phyloP scores from a whole-genome alignment of 441 rosid species.

The Croton setiger region DNA sequence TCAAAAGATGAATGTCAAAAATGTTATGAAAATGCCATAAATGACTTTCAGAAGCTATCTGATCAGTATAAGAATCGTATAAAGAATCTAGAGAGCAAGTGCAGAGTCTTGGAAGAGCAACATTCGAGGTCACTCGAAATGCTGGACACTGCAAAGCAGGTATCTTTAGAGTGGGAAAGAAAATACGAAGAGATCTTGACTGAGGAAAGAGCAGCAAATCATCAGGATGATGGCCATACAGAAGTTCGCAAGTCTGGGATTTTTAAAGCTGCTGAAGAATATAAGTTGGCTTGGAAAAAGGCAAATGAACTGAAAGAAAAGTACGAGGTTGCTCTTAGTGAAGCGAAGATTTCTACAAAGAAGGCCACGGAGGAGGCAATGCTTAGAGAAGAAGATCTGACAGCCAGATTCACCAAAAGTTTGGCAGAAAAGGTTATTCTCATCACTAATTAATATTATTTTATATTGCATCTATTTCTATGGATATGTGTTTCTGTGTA shows the following conservation, averaged over 20 bases:
- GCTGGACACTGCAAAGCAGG: constrained; percentile 23
- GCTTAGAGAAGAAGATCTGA: constrained; percentile 16
- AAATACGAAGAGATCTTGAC: constrained; percentile 20
- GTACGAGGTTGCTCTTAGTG: constrained; percentile 16
- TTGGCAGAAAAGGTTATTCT: constrained; percentile 16
- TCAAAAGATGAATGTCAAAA: constrained; percentile 20
- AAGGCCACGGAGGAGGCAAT: constrained; percentile 17
- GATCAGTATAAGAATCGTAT: constrained; percentile 21
- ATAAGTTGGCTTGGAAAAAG: constrained; percentile 10
- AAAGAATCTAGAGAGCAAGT: constrained; percentile 11
- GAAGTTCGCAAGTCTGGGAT: neutral
- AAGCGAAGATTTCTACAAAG: constrained; percentile 11
- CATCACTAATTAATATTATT: too few relatives aligned
- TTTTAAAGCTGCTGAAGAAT: constrained; percentile 10
- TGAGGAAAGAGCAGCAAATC: neutral
- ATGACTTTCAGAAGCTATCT: constrained; percentile 22
- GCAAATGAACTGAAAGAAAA: constrained; percentile 18
- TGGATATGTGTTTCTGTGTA: neutral
- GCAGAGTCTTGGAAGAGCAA: constrained; percentile 16
- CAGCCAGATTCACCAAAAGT: constrained; percentile 10
- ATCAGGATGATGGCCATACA: neutral
- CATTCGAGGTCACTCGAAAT: constrained; percentile 22
- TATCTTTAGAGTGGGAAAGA: constrained; percentile 18
- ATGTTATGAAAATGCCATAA: constrained; percentile 18
- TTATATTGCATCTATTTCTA: neutral